phyloP scores from a whole-genome alignment of 345 rosid genomes.

The Theobroma cacao region DNA sequence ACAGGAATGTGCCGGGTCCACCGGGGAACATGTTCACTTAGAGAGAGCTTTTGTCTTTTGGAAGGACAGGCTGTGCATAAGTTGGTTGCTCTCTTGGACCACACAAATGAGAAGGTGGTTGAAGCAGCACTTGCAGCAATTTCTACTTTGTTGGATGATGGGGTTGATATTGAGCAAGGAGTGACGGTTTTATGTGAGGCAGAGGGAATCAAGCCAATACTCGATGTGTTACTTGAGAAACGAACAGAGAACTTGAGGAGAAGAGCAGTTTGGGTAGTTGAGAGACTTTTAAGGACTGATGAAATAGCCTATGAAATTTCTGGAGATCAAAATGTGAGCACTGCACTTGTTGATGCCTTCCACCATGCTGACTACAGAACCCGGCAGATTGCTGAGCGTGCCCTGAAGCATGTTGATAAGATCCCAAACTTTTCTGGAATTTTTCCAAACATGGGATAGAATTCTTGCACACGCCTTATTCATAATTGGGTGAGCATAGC shows the following conservation, averaged over 20 bases:
- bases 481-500: slow-evolving; percentile 7
- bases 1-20: slow-evolving; percentile 80
- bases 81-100: slow-evolving; percentile 85
- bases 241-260: slow-evolving; percentile 65
- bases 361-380: slow-evolving; percentile 87
- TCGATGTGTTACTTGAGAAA: slow-evolving; percentile 68
- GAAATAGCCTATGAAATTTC: slow-evolving; percentile 75
- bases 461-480: slow-evolving; percentile 2
- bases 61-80: slow-evolving; percentile 87
- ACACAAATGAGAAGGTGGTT: slow-evolving; percentile 83
- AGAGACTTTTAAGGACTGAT: slow-evolving; percentile 76
- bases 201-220: slow-evolving; percentile 67
- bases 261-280: slow-evolving; percentile 85
- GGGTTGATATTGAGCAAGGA: slow-evolving; percentile 70
- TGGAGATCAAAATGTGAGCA: slow-evolving; percentile 68
- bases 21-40: slow-evolving; percentile 72
- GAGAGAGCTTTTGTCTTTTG: slow-evolving; percentile 77
- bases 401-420: slow-evolving; percentile 80
- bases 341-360: slow-evolving; percentile 91
- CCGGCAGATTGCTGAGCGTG: slow-evolving; percentile 84
- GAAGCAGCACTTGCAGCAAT: slow-evolving; percentile 88
- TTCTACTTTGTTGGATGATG: slow-evolving; percentile 81
- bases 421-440: slow-evolving; percentile 95
- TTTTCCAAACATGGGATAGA: slow-evolving; percentile 56
- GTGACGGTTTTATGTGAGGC: slow-evolving; percentile 56